Base-by-base conservation (phyloP, 345 rosid species). In the Pistacia atlantica region DNA sequence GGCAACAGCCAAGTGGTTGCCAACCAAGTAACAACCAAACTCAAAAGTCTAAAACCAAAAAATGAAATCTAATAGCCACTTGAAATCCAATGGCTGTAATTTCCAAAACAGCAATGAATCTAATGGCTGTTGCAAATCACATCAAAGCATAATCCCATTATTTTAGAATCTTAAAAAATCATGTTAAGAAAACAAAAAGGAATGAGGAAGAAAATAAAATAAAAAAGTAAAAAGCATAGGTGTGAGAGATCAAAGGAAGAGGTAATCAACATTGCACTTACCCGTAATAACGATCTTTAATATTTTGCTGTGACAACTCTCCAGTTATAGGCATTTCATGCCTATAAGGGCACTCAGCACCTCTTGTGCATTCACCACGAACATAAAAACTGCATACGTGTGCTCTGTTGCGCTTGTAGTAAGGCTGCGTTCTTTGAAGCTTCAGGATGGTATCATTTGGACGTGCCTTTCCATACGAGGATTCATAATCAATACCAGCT, bases 251-350 rank as follows among this genome's bases (percentile, higher is more conserved):
- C 3, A 16, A 78, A 49, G 5, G 54, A 11, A 71, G 56, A 57
- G 58, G 35, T 12, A 49, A 7, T 58, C 20, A 62, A 52, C 17
- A 17, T 35, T 28, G 71, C 25, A 75, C 93, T 64, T 87, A 95
- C 99, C 98, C 97, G 67, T 93, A 95, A 60, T 95, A 95, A 80
- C 99, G 98, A 73, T 95, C 98, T 80, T 95, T 95, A 13, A 93
- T 95, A 79, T 95, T 95, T 79, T 95, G 98, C 80, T 95, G 99
- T 16, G 99, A 93, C 62, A 93, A 67, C 89, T 95, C 98, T 65
- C 99, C 99, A 16, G 98, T 91, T 78, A 80, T 85, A 0, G 99
- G 98, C 98, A 95, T 95, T 89, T 95, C 98, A 76, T 95, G 99
- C 81, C 98, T 85, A 74, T 93, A 95, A 59, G 97, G 99, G 81